Conservation (phyloP, 1,284 basidiomycete species). For the Pascua sp. region DNA sequence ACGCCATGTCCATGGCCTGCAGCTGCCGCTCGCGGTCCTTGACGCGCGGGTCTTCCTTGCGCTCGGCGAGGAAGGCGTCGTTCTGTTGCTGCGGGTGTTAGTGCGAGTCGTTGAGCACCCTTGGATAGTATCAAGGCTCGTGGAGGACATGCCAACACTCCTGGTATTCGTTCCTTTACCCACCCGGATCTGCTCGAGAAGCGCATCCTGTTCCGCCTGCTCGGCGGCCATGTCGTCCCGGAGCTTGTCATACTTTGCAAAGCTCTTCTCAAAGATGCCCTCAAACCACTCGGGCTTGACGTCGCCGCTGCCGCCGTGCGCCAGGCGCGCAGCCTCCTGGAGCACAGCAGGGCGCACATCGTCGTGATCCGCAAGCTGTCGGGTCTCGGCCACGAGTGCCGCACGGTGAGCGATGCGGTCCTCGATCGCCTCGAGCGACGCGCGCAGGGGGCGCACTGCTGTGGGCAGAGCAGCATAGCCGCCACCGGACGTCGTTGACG, state of each 20-base stretch:
- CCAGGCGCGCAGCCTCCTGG: constrained; percentile 59
- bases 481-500: constrained; percentile 28
- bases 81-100: constrained; percentile 61
- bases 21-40: constrained; percentile 80
- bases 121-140: no score
- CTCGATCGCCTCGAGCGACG: constrained; percentile 75
- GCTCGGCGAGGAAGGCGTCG: constrained; percentile 70
- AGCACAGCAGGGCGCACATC: constrained; percentile 71
- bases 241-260: constrained; percentile 77
- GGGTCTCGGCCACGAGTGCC: constrained; percentile 65
- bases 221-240: constrained; percentile 62
- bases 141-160: not conserved
- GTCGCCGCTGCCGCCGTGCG: constrained; percentile 58
- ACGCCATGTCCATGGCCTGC: constrained; percentile 82
- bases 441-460: constrained; percentile 67
- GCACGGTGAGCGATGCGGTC: constrained; percentile 63
- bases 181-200: constrained; percentile 69
- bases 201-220: constrained; percentile 60
- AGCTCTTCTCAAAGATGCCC: constrained; percentile 69
- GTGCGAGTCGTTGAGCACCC: not conserved
- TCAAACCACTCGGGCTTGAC: constrained; percentile 82
- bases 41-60: constrained; percentile 71
- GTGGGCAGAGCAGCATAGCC: constrained; percentile 34
- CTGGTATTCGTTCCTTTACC: constrained; percentile 17
- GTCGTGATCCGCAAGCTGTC: constrained; percentile 64